phyloP scores from a whole-genome alignment of 192 early-diverging fungal genomes.

The Dissophora ornata region DNA sequence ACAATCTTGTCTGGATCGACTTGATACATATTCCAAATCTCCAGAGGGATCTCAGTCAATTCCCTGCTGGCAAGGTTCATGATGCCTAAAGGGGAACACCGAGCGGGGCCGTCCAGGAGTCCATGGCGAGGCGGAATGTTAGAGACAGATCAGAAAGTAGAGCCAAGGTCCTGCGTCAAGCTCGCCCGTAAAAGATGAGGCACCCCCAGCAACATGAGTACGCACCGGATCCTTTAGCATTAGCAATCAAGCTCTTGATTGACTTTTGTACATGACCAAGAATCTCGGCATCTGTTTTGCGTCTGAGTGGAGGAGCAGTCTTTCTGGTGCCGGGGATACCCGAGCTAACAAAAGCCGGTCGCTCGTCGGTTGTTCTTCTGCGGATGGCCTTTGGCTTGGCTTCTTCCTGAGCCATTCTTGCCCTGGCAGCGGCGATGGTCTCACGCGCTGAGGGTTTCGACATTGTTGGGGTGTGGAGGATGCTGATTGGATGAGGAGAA shows the following conservation, averaged over 20 bases:
- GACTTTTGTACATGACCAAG: constrained; percentile 53
- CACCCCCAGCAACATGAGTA: neutral
- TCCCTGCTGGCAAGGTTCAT: constrained; percentile 63
- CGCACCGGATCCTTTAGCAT: constrained; percentile 50
- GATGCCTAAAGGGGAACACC: constrained; percentile 41
- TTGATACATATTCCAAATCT: constrained; percentile 70
- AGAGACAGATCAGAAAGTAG: too few relatives aligned
- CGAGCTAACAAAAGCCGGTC: constrained; percentile 42
- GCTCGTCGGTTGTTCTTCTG: constrained; percentile 36
- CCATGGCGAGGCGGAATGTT: too few relatives aligned
- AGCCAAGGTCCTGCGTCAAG: too few relatives aligned
- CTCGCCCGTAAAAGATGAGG: neutral
- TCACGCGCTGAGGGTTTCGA: constrained; percentile 51
- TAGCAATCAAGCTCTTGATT: constrained; percentile 52
- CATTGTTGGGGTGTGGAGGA: constrained; percentile 13
- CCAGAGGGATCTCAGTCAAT: constrained; percentile 58
- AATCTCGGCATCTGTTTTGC: constrained; percentile 46
- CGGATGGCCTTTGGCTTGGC: constrained; percentile 38
- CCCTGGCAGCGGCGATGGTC: constrained; percentile 46
- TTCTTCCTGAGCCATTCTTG: constrained; percentile 30
- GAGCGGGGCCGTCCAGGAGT: neutral
- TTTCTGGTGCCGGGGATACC: constrained; percentile 36
- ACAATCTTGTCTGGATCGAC: constrained; percentile 60
- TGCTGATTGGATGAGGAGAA: neutral
- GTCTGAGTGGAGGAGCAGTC: constrained; percentile 17